phyloP scores from a whole-genome alignment of 2,329 filamentous ascomycete genomes.

The Venturia nashicola region DNA sequence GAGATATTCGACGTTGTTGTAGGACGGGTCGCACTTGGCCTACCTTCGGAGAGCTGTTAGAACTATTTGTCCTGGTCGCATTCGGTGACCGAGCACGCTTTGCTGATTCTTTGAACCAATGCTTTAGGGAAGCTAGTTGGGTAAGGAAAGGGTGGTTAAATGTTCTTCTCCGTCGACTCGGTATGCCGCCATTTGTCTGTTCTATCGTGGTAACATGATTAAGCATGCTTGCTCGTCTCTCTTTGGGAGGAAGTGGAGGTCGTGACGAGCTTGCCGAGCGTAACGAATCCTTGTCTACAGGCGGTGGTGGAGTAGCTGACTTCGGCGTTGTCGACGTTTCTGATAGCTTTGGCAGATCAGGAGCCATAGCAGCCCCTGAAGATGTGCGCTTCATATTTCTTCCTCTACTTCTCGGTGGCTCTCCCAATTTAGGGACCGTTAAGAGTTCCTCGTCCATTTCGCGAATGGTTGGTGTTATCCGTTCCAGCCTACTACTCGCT shows the following conservation, averaged over 20 bases:
- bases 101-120: slow-evolving; percentile 59
- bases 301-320: slow-evolving; percentile 46
- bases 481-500: slow-evolving; percentile 75
- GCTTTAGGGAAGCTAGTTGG: slow-evolving; percentile 55
- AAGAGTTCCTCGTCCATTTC: slow-evolving; percentile 67
- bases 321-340: slow-evolving; percentile 38
- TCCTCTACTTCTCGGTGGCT: slow-evolving; percentile 58
- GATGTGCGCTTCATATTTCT: slow-evolving; percentile 58
- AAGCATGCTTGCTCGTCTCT: slow-evolving; percentile 72
- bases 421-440: slow-evolving; percentile 34
- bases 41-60: neutral
- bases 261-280: slow-evolving; percentile 67
- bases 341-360: slow-evolving; percentile 54
- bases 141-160: slow-evolving; percentile 53
- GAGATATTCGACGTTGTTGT: slow-evolving; percentile 19
- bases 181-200: slow-evolving; percentile 39
- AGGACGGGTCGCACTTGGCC: neutral
- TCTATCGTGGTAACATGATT: slow-evolving; percentile 65
- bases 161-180: slow-evolving; percentile 40
- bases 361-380: slow-evolving; percentile 15
- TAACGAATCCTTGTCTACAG: slow-evolving; percentile 67
- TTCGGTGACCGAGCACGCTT: slow-evolving; percentile 48
- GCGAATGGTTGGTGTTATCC: slow-evolving; percentile 62
- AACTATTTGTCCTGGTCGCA: slow-evolving; percentile 8
- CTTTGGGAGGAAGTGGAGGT: slow-evolving; percentile 75